phyloP scores from a whole-genome alignment of 2,329 filamentous ascomycete genomes.

The Calonectria ilicicola region DNA sequence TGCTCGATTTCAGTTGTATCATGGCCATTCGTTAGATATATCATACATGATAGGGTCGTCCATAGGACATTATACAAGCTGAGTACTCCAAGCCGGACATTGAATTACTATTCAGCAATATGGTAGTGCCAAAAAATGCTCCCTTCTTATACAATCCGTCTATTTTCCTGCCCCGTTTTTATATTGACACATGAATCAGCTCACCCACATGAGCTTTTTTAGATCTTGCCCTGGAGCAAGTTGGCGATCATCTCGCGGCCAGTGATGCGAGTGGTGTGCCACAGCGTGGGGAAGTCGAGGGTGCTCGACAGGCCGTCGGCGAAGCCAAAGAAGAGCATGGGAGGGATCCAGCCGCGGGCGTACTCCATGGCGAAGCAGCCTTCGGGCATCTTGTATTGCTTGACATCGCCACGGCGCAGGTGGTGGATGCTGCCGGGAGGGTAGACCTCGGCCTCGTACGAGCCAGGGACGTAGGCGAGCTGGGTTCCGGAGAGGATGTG shows the following conservation, averaged over 20 bases:
- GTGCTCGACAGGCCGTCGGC: conserved; percentile 85
- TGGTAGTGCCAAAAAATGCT: background rate
- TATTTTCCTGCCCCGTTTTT: background rate
- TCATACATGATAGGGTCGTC: background rate
- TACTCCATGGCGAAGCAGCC: conserved; percentile 86
- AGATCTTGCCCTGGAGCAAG: conserved; percentile 78
- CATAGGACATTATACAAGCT: background rate
- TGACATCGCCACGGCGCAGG: conserved; percentile 76
- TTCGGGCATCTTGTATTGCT: conserved; percentile 86
- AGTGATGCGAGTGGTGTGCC: conserved; percentile 81
- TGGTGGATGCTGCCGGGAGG: conserved; percentile 77
- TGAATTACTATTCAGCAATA: background rate
- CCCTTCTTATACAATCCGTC: background rate
- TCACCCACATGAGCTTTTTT: conserved; percentile 39
- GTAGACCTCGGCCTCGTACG: conserved; percentile 78
- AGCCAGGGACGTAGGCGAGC: conserved; percentile 77
- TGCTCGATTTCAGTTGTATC: background rate
- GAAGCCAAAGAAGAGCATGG: conserved; percentile 91
- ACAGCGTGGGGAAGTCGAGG: conserved; percentile 86
- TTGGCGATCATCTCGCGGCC: conserved; percentile 82
- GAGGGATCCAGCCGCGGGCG: conserved; percentile 89
- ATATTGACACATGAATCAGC: background rate
- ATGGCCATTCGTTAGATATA: background rate
- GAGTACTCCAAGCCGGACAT: background rate
- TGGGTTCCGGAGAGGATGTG: conserved; percentile 86